phyloP scores from a whole-genome alignment of 306 rosid species.

The Purshia tridentata region DNA sequence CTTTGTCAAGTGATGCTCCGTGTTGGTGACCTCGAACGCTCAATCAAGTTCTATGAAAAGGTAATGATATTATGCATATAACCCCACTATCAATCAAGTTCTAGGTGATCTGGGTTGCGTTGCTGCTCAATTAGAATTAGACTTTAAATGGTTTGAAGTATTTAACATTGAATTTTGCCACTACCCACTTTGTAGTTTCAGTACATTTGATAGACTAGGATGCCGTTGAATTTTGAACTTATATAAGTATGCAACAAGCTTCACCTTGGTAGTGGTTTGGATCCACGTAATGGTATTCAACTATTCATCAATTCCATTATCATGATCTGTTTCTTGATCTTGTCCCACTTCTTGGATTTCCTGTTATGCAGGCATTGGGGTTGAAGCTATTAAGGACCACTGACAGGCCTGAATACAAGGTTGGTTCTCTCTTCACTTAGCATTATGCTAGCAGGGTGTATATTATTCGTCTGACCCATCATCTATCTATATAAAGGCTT shows the following conservation, averaged over 20 bases:
- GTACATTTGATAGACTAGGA: background rate
- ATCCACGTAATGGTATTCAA: background rate
- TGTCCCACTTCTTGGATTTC: conserved; percentile 23
- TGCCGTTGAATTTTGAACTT: background rate
- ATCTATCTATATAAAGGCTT: background rate
- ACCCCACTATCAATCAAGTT: no score
- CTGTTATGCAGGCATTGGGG: conserved; percentile 69
- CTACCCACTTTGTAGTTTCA: background rate
- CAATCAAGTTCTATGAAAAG: conserved; percentile 91
- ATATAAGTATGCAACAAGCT: background rate
- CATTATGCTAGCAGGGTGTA: background rate
- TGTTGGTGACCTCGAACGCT: conserved; percentile 84
- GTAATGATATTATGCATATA: conserved; percentile 25
- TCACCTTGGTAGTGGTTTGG: background rate
- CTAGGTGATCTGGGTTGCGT: background rate
- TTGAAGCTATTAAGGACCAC: conserved; percentile 65
- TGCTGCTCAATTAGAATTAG: background rate
- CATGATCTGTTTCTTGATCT: background rate
- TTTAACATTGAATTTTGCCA: background rate
- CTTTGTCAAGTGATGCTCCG: conserved; percentile 97
- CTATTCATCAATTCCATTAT: background rate
- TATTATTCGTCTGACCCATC: background rate
- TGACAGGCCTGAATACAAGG: conserved; percentile 90
- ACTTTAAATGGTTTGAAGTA: background rate
- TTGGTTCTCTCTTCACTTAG: conserved; percentile 10